phyloP scores from a whole-genome alignment of 108 stramenopile species.

The Chaetoceros muelleri region DNA sequence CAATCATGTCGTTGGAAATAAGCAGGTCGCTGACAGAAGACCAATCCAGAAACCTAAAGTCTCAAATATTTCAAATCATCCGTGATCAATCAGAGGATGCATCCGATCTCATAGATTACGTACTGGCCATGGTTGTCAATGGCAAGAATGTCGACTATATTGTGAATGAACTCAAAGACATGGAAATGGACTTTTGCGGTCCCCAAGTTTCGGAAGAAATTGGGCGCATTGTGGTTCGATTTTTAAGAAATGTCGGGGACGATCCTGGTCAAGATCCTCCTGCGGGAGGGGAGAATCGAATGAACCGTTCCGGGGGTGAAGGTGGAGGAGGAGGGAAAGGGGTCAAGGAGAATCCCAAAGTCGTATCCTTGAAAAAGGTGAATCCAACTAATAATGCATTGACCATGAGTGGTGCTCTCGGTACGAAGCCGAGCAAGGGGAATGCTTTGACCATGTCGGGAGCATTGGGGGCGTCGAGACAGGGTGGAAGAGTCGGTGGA shows the following conservation, averaged over 20 bases:
- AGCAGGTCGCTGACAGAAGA: background rate
- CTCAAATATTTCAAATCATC: background rate
- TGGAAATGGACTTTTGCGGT: conserved; percentile 65
- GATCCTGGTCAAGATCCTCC: conserved; percentile 1
- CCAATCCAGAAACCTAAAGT: background rate
- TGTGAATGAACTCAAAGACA: conserved; percentile 44
- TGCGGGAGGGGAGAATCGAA: background rate
- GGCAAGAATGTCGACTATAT: conserved; percentile 38
- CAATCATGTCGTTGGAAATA: background rate
- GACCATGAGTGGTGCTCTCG: conserved; percentile 3
- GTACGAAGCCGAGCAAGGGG: background rate
- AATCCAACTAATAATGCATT: conserved; percentile 1
- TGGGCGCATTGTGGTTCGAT: background rate
- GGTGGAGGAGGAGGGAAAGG: background rate
- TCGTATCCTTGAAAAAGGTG: background rate
- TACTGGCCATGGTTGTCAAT: conserved; percentile 64
- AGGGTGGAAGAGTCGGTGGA: conserved; percentile 20
- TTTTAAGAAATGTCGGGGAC: conserved; percentile 14
- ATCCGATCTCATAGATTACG: conserved; percentile 57
- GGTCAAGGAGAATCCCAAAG: background rate
- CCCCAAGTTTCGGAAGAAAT: conserved; percentile 16
- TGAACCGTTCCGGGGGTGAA: background rate
- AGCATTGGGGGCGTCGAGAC: conserved; percentile 62
- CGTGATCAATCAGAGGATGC: conserved; percentile 29
- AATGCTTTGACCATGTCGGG: conserved; percentile 72